These are phyloP conservation scores for Astrothelium subdiscretum DNA, from an alignment of 495 filamentous ascomycete species.

Conservation along the genomic window DNA sequence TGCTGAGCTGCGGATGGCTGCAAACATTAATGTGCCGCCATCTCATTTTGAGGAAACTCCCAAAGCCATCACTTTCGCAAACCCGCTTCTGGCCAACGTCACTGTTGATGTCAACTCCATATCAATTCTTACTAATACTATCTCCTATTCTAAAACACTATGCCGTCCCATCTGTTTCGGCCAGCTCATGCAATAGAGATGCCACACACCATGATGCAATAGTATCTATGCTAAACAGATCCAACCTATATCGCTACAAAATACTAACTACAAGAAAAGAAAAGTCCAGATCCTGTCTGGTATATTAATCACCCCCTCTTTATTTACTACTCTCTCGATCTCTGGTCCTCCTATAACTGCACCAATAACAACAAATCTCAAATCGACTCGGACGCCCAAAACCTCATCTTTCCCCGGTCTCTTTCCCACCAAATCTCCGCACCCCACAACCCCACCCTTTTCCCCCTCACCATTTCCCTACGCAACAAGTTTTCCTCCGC, in stretches of 20 bases:
- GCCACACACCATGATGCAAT: neutral
- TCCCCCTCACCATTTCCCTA: neutral
- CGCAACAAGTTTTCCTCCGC: too few relatives aligned
- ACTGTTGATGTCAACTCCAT: too few relatives aligned
- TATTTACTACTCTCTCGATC: neutral
- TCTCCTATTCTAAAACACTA: neutral
- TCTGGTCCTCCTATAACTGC: too few relatives aligned
- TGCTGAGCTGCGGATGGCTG: too few relatives aligned
- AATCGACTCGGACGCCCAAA: too few relatives aligned
- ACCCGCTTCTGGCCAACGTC: too few relatives aligned
- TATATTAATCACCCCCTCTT: neutral
- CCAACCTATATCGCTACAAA: neutral
- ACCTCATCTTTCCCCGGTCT: neutral
- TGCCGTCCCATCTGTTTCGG: neutral
- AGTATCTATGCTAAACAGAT: neutral
- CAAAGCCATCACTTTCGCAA: too few relatives aligned
- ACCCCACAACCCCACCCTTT: neutral
- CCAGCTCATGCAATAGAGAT: neutral
- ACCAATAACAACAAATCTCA: neutral
- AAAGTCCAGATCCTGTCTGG: neutral
- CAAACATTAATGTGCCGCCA: too few relatives aligned
- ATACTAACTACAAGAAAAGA: neutral
- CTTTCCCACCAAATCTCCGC: neutral
- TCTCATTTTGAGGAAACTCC: too few relatives aligned
- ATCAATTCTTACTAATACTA: neutral